Base-by-base conservation (phyloP, 768 basidiomycete species). In the Tulasnella calospora region DNA sequence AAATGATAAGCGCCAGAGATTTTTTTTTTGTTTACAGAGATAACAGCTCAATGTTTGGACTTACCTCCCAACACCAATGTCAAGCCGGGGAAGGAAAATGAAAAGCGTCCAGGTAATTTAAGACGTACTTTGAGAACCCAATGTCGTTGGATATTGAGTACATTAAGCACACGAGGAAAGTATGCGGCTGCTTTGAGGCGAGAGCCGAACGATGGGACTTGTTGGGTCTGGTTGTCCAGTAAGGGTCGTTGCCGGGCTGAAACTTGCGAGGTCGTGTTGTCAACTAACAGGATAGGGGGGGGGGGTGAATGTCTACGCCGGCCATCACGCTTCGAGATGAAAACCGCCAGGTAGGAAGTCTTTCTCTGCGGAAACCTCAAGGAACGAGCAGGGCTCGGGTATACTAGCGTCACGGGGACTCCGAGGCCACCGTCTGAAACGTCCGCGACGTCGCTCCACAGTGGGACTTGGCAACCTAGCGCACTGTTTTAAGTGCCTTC, bases 341-440 rank as follows among this genome's bases (percentile, higher is more conserved):
- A 61, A 61, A 61, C n/a, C 57, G 57, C 23, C n/a, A 61, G 57
- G 57, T 61, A 61, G 57, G 57, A 61, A 61, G 57, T 61, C 57
- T 61, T n/a, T 61, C 57, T 61, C 23, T 61, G 57, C 57, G 57
- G 57, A 61, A 61, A 27, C 57, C 57, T n/a, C 57, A 61, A 61
- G 57, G 57, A 61, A 30, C 10, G 30, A 27, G 57, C 57, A 30
- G 57, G 23, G 23, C n/a, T 23, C n/a, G 57, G 57, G 30, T 12
- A 61, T 23, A 61, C 23, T n/a, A 27, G 23, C 8, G 10, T 30
- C 23, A 61, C 23, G 51, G 57, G 57, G 30, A 61, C 57, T 61
- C 51, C 23, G n/a, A 61, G 23, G 57, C 12, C 57, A n/a, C 57
- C 30, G n/a, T 13, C 57, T 61, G 57, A 61, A 61, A 40, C 40